Evolutionary conservation across 495 filamentous ascomycete genomes (phyloP).

Genomic region (Aspergillus steynii): DNA sequence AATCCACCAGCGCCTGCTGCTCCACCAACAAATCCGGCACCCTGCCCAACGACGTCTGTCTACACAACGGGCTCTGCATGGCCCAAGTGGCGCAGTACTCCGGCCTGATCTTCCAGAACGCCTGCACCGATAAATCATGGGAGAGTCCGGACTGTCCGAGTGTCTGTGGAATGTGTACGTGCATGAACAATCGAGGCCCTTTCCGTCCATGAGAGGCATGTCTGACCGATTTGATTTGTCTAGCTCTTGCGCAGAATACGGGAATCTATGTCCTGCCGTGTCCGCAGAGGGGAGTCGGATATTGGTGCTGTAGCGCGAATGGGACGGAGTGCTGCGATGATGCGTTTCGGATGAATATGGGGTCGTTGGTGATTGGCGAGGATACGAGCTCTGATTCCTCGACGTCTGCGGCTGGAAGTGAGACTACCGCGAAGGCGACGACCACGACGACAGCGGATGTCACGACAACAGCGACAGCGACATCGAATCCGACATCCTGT

Average conservation of each 20-base stretch:
- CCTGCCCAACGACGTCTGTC: background rate
- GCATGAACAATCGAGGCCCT: background rate
- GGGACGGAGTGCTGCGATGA: constrained; percentile 1
- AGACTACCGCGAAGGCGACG: background rate
- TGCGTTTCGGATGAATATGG: background rate
- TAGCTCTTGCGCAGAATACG: background rate
- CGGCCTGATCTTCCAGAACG: background rate
- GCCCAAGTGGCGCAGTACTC: background rate
- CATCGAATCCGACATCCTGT: background rate
- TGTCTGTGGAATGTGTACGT: background rate
- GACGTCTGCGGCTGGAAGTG: background rate
- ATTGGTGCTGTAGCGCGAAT: constrained; percentile 3
- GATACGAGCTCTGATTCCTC: background rate
- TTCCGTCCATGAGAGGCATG: background rate
- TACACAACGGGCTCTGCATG: constrained; percentile 2
- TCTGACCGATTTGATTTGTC: background rate
- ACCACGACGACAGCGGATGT: background rate
- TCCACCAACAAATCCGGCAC: background rate
- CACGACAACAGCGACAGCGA: background rate
- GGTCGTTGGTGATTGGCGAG: background rate
- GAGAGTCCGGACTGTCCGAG: background rate
- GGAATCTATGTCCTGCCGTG: background rate
- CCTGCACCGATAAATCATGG: background rate
- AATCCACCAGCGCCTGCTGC: background rate
- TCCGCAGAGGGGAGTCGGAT: background rate